Evolutionary conservation across 208 protist species (phyloP).

Genomic region (Novymonas esmeraldas): DNA sequence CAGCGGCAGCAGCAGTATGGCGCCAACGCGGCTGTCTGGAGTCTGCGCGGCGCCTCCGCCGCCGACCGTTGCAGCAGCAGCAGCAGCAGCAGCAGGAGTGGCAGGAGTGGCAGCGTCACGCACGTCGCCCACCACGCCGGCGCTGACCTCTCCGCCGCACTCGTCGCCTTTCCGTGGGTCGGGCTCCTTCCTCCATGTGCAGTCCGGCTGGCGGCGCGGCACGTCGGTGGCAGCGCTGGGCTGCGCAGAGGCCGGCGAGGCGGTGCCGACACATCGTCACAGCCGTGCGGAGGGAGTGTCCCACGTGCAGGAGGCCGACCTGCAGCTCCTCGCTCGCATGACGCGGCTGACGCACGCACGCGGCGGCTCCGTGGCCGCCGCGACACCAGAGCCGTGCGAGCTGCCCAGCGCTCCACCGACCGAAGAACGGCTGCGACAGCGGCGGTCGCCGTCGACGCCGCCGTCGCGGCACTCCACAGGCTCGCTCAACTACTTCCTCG

Average conservation of each 20-base stretch:
- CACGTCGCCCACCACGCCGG: not conserved
- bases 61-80: not conserved
- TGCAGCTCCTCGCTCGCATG: conserved; percentile 27
- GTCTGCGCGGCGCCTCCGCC: not conserved
- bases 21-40: conserved; percentile 8
- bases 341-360: conserved; percentile 13
- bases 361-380: not conserved
- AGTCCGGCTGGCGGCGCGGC: conserved; percentile 1
- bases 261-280: not conserved
- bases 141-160: not conserved
- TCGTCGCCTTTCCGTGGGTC: conserved; percentile 24
- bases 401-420: not conserved
- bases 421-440: not conserved
- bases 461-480: conserved; percentile 20
- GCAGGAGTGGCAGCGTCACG: no score
- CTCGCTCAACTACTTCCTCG: conserved; percentile 27
- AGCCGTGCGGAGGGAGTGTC: conserved; percentile 4
- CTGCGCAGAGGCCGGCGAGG: not conserved
- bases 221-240: not conserved
- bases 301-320: conserved; percentile 18
- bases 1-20: conserved; percentile 7
- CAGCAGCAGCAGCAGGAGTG: not conserved
- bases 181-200: conserved; percentile 21
- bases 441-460: conserved; percentile 1
- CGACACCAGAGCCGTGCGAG: not conserved